phyloP scores from a whole-genome alignment of 176 grass and related monocot genomes.

The Canna indica region DNA sequence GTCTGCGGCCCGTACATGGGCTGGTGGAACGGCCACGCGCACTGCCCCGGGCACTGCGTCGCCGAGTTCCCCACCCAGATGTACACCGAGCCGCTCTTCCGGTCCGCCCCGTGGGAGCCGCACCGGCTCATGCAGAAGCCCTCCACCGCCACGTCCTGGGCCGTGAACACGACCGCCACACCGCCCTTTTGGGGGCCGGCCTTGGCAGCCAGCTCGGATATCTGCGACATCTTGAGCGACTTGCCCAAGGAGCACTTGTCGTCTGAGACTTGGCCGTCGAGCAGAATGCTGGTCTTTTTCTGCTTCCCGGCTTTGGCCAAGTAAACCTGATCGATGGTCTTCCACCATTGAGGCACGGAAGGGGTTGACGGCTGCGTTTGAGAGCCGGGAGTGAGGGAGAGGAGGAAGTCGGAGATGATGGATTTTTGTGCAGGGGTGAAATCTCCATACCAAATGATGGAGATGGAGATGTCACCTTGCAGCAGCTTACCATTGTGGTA shows the following conservation, averaged over 20 bases:
- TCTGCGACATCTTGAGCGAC: constrained; percentile 29
- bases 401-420: constrained; percentile 60
- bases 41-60: constrained; percentile 70
- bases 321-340: constrained; percentile 57
- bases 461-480: constrained; percentile 42
- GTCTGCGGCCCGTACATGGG: constrained; percentile 75
- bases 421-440: constrained; percentile 51
- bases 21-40: constrained; percentile 98
- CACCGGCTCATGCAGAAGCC: constrained; percentile 94
- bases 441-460: constrained; percentile 57
- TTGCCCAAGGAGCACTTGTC: constrained; percentile 42
- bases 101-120: constrained; percentile 54
- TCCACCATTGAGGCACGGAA: constrained; percentile 56
- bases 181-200: constrained; percentile 29
- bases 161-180: constrained; percentile 79
- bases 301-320: constrained; percentile 30
- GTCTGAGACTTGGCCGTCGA: constrained; percentile 42
- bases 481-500: constrained; percentile 64
- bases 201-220: constrained; percentile 33
- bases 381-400: constrained; percentile 35
- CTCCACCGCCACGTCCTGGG: constrained; percentile 64
- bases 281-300: constrained; percentile 24
- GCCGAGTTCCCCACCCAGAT: constrained; percentile 90
- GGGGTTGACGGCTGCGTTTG: constrained; percentile 21
- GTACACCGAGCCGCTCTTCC: constrained; percentile 35